Conservation (phyloP, 2,329 filamentous ascomycete genomes). For the Tympanopsis confertula region DNA sequence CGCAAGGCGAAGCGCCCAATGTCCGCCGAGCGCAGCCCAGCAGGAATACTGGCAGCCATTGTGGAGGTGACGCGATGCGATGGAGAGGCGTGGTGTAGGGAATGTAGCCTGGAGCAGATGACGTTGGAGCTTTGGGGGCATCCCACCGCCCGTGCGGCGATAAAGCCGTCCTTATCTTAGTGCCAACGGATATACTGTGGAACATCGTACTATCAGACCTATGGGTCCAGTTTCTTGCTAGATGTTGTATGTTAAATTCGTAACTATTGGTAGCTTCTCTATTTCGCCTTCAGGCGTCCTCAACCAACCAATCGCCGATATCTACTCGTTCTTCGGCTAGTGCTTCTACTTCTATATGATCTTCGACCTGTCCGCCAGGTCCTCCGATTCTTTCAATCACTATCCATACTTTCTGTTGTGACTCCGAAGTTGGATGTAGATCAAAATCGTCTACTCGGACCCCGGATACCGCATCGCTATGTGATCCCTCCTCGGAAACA, state of each 20-base stretch:
- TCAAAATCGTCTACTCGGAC: neutral
- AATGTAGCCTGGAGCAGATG: neutral
- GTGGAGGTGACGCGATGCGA: too few relatives aligned
- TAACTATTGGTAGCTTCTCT: too few relatives aligned
- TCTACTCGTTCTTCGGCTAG: conserved; percentile 26
- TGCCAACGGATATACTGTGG: too few relatives aligned
- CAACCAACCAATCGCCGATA: conserved; percentile 25
- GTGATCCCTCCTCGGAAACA: neutral
- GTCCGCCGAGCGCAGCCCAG: neutral
- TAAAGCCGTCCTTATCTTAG: too few relatives aligned
- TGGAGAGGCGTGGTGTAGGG: too few relatives aligned
- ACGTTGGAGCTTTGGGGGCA: neutral
- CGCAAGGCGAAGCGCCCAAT: neutral
- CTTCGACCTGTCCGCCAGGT: conserved; percentile 18
- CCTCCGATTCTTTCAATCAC: neutral
- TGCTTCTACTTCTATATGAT: conserved; percentile 27
- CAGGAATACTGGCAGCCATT: neutral
- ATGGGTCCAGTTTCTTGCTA: too few relatives aligned
- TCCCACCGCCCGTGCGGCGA: too few relatives aligned
- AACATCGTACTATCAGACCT: too few relatives aligned
- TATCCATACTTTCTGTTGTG: neutral
- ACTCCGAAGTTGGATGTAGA: neutral
- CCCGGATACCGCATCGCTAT: neutral
- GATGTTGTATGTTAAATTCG: too few relatives aligned
- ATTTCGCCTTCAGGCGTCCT: conserved; percentile 7